phyloP scores from a whole-genome alignment of 495 filamentous ascomycete genomes.

The Lineolata rhizophorae region DNA sequence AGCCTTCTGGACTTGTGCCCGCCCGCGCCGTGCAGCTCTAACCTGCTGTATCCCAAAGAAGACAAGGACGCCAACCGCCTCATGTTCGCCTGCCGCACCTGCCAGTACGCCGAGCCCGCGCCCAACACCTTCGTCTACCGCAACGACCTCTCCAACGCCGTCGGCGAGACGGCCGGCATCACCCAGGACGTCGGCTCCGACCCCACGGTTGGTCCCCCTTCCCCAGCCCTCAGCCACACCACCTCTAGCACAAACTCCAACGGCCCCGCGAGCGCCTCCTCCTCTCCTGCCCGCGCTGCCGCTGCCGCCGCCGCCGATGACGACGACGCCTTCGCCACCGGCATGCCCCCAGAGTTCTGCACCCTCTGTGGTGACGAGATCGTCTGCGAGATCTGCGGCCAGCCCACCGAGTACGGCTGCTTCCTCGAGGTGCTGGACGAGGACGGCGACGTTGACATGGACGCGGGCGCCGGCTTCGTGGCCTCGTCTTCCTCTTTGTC shows the following conservation, averaged over 20 bases:
- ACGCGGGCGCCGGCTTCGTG: neutral
- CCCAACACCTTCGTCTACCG: constrained; percentile 72
- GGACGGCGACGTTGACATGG: constrained; percentile 2
- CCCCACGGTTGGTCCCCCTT: constrained; percentile 71
- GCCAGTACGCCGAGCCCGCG: constrained; percentile 72
- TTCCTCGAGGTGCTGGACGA: constrained; percentile 14
- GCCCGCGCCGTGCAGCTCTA: constrained; percentile 62
- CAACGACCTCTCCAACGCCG: constrained; percentile 69
- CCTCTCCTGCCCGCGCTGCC: neutral
- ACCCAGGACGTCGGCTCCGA: constrained; percentile 90
- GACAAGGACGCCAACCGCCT: constrained; percentile 42
- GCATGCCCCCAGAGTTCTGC: constrained; percentile 19
- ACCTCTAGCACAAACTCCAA: no score
- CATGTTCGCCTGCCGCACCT: constrained; percentile 73
- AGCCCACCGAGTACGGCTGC: constrained; percentile 11
- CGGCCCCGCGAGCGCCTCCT: neutral
- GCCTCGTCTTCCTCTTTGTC: neutral
- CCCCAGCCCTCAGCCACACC: no score
- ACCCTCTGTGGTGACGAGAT: constrained; percentile 30
- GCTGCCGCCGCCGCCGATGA: neutral
- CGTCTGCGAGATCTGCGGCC: constrained; percentile 25
- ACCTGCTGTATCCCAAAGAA: constrained; percentile 95
- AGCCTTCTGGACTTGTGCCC: no score
- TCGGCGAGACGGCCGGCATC: constrained; percentile 89
- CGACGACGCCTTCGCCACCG: neutral